Percentiles rank a stretch among this genome's conserved stretches.
phyloP scores from a whole-genome alignment of 2,329 filamentous ascomycete species.

The Macrophomina phaseolina region DNA sequence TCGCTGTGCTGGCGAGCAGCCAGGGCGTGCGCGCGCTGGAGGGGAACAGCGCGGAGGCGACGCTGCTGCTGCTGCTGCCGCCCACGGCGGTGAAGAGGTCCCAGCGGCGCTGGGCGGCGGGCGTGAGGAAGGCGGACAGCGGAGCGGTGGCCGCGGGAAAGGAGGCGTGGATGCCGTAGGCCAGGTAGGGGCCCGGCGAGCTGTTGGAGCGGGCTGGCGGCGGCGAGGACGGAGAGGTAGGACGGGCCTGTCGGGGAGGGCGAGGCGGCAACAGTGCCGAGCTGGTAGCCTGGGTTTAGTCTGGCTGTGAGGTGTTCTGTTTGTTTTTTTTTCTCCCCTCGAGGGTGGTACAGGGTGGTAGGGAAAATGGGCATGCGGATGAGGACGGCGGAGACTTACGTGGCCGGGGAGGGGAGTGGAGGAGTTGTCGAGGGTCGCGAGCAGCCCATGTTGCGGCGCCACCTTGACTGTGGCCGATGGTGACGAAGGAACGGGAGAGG shows the following conservation, averaged over 20 bases:
- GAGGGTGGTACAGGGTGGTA: too few species aligned
- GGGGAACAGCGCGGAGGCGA: constrained; percentile 2
- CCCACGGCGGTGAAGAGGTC: not conserved
- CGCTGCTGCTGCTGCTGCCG: constrained; percentile 1
- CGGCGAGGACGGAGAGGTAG: not conserved
- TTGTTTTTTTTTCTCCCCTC: too few species aligned
- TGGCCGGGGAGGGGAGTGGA: not conserved
- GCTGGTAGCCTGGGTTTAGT: not conserved
- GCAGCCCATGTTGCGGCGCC: constrained; percentile 52
- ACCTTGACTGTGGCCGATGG: constrained; percentile 56
- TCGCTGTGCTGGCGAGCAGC: not conserved
- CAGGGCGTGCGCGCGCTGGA: too few species aligned
- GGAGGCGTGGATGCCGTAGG: not conserved
- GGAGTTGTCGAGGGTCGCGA: constrained; percentile 11
- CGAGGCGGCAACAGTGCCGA: constrained; percentile 7
- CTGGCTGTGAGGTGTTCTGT: not conserved
- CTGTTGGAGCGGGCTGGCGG: not conserved
- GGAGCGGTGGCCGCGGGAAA: not conserved
- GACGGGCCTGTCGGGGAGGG: not conserved
- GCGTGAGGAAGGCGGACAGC: not conserved
- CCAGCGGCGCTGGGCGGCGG: not conserved
- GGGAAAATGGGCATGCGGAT: too few species aligned
- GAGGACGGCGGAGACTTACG: too few species aligned
- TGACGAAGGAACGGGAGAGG: constrained; percentile 48
- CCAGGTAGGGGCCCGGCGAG: not conserved